These are phyloP conservation scores for Nitzschia palea DNA, from an alignment of 108 stramenopile species.

Conservation along the genomic window DNA sequence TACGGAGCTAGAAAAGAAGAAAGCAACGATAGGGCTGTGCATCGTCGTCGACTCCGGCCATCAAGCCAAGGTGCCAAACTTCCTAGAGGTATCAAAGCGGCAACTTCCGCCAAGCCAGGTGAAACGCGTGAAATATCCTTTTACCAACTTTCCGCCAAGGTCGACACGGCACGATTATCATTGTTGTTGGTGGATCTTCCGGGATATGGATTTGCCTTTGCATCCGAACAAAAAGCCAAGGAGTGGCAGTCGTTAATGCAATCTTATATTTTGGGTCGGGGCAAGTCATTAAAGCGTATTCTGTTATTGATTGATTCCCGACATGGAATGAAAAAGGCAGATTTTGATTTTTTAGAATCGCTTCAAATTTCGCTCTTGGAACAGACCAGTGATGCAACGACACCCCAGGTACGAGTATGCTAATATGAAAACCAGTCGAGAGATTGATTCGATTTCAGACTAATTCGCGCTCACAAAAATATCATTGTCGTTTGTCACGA, in stretches of 20 bases:
- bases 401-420: too few species aligned
- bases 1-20: slow-evolving; percentile 39
- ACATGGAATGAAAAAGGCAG: slow-evolving; percentile 79
- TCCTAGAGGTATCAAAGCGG: slow-evolving; percentile 75
- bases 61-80: slow-evolving; percentile 48
- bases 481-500: too few species aligned
- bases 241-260: slow-evolving; percentile 69
- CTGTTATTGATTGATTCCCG: slow-evolving; percentile 77
- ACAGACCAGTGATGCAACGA: neutral
- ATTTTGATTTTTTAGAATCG: slow-evolving; percentile 60
- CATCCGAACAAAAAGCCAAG: slow-evolving; percentile 43
- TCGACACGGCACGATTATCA: slow-evolving; percentile 19
- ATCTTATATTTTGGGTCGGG: slow-evolving; percentile 59
- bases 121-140: slow-evolving; percentile 73
- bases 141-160: slow-evolving; percentile 65
- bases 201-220: slow-evolving; percentile 88
- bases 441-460: neutral
- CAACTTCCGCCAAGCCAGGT: slow-evolving; percentile 62
- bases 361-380: slow-evolving; percentile 37
- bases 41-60: slow-evolving; percentile 2
- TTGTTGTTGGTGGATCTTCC: slow-evolving; percentile 75
- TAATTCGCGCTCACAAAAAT: too few species aligned
- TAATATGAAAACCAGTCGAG: too few species aligned
- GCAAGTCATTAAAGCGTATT: slow-evolving; percentile 67
- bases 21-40: neutral